Base-by-base conservation (phyloP, 2,329 filamentous ascomycete species). In the Fusarium hainanense region DNA sequence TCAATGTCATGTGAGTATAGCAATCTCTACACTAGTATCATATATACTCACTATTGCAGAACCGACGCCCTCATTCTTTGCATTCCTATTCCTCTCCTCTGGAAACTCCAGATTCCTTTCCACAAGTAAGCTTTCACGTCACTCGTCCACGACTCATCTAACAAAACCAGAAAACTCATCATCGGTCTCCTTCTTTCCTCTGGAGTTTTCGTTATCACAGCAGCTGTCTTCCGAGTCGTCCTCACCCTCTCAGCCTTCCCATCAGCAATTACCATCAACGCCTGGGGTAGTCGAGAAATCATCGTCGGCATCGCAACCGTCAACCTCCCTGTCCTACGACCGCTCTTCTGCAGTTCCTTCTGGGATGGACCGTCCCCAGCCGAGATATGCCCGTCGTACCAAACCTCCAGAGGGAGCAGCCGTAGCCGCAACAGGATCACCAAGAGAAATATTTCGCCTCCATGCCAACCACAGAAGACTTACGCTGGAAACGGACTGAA, bases 231-330 rank as follows among this genome's bases (percentile, higher is more conserved):
- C n/a, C 64, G 71, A 1, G 60, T 69, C 18, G 59, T 74, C 6
- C 34, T 76, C 0, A 75, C 71, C 0, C 44, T 76, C 1, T 70
- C 72, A 13, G 60, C 71, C 7, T 70, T 69, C 20, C 63, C 70
- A 10, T 75, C 70, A 5, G 73, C 71, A 10, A 63, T 73, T 3
- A 74, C 67, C 1, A 63, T 76, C 40, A 77, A 74, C 61, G 50
- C 57, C 49, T 76, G 72, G 74, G 73, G 73, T 2, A 68, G 77
- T 9, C 73, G 74, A 4, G 74, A 76, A 32, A 77, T 71, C 59
- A 79, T 82, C 47, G 79, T 82, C 34, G 79, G 77, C 12, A 78
- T 82, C 44, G 76, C 82, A 23, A 76, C 78, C 23, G 78, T 82
- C 62, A 81, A 80, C 54, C 62, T 74, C 0, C 66, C 71, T 0